A percentile compares a stretch with the other conserved stretches of the same genome.
Evolutionary conservation across 2,329 filamentous ascomycete species (phyloP).

Genomic region (Gyromitra esculenta): DNA sequence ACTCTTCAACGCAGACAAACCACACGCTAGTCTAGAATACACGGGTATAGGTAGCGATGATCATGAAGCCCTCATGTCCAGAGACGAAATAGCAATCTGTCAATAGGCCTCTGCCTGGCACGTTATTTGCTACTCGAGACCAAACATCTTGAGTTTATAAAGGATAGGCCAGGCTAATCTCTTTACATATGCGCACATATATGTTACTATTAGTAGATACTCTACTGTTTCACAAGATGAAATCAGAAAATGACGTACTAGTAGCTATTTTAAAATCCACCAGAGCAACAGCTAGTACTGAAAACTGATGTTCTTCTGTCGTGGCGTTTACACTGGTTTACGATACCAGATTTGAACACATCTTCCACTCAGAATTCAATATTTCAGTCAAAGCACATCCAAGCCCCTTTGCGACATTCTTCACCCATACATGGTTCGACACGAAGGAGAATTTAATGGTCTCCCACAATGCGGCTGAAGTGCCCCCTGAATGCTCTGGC

Average conservation of each 20-base stretch:
- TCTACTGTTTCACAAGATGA: too few relatives aligned
- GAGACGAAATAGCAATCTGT: too few relatives aligned
- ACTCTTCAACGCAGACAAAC: too few relatives aligned
- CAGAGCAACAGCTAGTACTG: neutral
- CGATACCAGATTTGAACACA: neutral
- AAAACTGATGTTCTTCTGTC: neutral
- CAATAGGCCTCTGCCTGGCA: too few relatives aligned
- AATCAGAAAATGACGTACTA: neutral
- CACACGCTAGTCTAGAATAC: too few relatives aligned
- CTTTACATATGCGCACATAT: too few relatives aligned
- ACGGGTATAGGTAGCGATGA: too few relatives aligned
- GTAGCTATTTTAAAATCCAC: neutral
- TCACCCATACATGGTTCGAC: neutral
- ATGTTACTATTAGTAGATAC: too few relatives aligned
- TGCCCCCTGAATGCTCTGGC: neutral
- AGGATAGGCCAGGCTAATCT: neutral
- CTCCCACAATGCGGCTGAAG: neutral
- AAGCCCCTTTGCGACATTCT: neutral
- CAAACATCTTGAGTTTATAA: too few relatives aligned
- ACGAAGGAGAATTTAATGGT: neutral
- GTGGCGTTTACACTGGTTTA: neutral
- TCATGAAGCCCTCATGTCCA: too few relatives aligned
- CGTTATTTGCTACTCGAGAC: too few relatives aligned
- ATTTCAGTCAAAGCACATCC: neutral
- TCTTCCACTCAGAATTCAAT: neutral